Evolutionary conservation across 495 filamentous ascomycete genomes (phyloP).

Genomic region (Xylaria flabelliformis): DNA sequence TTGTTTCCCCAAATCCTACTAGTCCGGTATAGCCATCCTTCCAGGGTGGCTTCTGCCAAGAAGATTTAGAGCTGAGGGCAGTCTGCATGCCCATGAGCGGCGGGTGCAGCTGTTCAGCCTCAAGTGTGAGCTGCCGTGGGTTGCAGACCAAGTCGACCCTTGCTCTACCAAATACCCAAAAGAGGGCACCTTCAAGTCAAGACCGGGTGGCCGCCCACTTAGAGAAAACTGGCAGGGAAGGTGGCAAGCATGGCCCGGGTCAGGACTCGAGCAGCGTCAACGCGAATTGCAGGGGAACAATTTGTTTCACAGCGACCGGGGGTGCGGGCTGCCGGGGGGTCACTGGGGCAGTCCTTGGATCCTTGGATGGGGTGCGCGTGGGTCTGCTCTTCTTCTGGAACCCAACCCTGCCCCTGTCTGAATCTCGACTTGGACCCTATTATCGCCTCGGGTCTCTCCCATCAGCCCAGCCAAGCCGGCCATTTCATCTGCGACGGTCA

Average conservation of each 20-base stretch:
- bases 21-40: neutral
- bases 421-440: conserved; percentile 7
- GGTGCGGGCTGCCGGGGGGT: conserved; percentile 16
- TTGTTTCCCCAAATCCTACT: neutral
- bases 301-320: conserved; percentile 43
- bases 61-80: conserved; percentile 32
- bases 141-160: conserved; percentile 26
- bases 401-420: conserved; percentile 1
- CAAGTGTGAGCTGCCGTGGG: conserved; percentile 30
- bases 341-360: neutral
- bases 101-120: conserved; percentile 27
- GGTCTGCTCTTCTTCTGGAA: conserved; percentile 11
- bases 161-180: conserved; percentile 25
- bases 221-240: conserved; percentile 35
- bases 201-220: conserved; percentile 30
- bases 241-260: conserved; percentile 34
- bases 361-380: neutral
- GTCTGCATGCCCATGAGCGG: conserved; percentile 16
- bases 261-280: conserved; percentile 38
- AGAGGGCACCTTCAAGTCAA: conserved; percentile 27
- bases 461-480: neutral
- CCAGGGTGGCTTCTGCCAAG: conserved; percentile 33
- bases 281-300: conserved; percentile 43
- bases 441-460: neutral
- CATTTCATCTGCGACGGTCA: conserved; percentile 12